phyloP scores from a whole-genome alignment of 257 asterid species.

The Fraxinus quadrangulata region DNA sequence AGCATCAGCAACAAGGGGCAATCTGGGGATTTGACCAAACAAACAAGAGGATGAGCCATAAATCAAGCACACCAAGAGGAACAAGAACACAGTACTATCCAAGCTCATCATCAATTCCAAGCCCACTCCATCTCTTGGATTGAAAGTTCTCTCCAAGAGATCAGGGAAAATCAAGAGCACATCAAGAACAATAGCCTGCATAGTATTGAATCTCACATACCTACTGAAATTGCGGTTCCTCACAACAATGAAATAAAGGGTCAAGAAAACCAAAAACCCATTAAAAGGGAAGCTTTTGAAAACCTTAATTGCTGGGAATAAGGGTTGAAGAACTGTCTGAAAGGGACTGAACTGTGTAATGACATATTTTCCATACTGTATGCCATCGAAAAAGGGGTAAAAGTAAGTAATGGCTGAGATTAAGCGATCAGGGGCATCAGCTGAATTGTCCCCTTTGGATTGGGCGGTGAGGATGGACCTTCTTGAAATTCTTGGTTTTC shows the following conservation, averaged over 20 bases:
- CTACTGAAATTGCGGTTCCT: conserved; percentile 87
- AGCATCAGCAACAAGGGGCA: conserved; percentile 97
- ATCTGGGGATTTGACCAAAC: conserved; percentile 79
- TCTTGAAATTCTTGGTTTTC: conserved; percentile 23
- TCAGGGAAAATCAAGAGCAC: conserved; percentile 93
- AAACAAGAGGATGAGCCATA: conserved; percentile 82
- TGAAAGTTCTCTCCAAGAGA: conserved; percentile 78
- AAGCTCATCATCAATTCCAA: conserved; percentile 88
- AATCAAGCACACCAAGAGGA: conserved; percentile 67
- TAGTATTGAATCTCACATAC: conserved; percentile 90
- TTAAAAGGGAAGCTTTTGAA: conserved; percentile 91
- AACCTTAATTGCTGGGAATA: conserved; percentile 80
- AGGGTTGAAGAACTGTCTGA: conserved; percentile 68
- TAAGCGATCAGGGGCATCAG: conserved; percentile 81
- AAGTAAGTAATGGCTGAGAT: conserved; percentile 86
- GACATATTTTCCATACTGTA: conserved; percentile 85
- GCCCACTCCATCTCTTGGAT: conserved; percentile 82
- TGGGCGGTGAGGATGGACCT: conserved; percentile 36
- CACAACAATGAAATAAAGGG: conserved; percentile 85
- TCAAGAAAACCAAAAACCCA: conserved; percentile 74
- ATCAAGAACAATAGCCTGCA: conserved; percentile 98
- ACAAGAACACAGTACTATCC: conserved; percentile 94
- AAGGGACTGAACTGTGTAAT: conserved; percentile 78
- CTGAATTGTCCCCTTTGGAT: conserved; percentile 64
- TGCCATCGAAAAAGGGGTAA: conserved; percentile 94